These are phyloP conservation scores for Venturia oleaginea DNA, from an alignment of 2,329 filamentous ascomycete genomes.

Conservation along the genomic window DNA sequence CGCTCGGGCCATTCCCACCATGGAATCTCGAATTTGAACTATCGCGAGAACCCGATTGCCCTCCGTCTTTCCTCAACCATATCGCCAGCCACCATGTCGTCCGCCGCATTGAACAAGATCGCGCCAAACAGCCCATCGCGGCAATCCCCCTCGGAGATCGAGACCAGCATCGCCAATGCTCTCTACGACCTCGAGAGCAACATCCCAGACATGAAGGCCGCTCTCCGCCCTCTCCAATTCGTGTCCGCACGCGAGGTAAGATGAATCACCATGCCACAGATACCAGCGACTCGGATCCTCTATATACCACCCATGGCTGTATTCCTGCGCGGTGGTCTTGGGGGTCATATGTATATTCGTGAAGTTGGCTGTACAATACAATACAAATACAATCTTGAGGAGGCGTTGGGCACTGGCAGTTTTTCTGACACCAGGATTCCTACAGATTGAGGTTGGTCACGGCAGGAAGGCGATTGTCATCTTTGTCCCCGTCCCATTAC, in stretches of 20 bases:
- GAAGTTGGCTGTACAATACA: background rate
- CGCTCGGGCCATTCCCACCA: background rate
- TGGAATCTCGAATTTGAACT: background rate
- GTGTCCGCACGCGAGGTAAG: conserved; percentile 99
- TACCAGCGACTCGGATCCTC: background rate
- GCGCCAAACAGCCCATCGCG: conserved; percentile 93
- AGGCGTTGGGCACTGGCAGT: conserved; percentile 49
- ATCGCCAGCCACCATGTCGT: conserved; percentile 42
- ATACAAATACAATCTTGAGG: conserved; percentile 30
- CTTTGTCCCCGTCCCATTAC: conserved; percentile 99
- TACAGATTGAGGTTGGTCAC: conserved; percentile 98
- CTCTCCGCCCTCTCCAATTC: conserved; percentile 96
- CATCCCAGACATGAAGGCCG: conserved; percentile 93
- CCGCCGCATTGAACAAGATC: conserved; percentile 90
- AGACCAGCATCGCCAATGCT: conserved; percentile 92
- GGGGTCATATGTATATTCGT: conserved; percentile 3
- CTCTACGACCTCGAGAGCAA: conserved; percentile 99
- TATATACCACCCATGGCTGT: background rate
- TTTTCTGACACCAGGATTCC: conserved; percentile 47
- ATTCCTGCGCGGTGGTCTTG: background rate
- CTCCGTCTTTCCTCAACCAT: background rate
- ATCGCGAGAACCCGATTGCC: background rate
- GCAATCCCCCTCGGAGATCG: conserved; percentile 93
- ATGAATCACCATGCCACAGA: conserved; percentile 25
- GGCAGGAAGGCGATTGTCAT: conserved; percentile 99